These are phyloP conservation scores for Termitomyces sp. DNA, from an alignment of 768 basidiomycete species.

Conservation along the genomic window DNA sequence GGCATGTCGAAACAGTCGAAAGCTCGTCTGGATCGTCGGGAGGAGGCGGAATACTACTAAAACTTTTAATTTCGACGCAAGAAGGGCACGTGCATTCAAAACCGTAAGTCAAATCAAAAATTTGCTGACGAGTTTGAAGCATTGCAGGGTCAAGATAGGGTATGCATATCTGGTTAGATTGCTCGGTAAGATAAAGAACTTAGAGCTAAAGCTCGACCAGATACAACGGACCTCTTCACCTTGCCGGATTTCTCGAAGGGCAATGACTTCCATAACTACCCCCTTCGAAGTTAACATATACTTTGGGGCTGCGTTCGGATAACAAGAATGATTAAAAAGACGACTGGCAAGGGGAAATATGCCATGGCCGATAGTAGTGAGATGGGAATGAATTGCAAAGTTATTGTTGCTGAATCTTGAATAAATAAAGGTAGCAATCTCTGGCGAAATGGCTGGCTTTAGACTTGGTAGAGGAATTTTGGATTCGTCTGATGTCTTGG, in stretches of 20 bases:
- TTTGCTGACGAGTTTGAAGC: conserved; percentile 49
- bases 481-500: conserved; percentile 13
- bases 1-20: conserved; percentile 19
- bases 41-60: conserved; percentile 32
- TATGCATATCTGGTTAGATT: conserved; percentile 50
- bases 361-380: conserved; percentile 65
- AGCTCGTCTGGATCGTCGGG: conserved; percentile 28
- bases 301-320: conserved; percentile 64
- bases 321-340: conserved; percentile 80
- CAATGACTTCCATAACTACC: conserved; percentile 59
- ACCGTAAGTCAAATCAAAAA: conserved; percentile 58
- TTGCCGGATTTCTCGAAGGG: conserved; percentile 46
- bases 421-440: conserved; percentile 32
- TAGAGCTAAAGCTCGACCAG: background rate
- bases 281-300: conserved; percentile 37
- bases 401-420: conserved; percentile 77
- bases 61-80: conserved; percentile 38
- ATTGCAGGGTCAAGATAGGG: conserved; percentile 79
- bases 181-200: background rate
- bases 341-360: conserved; percentile 74
- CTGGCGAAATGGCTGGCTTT: conserved; percentile 20
- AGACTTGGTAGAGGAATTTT: conserved; percentile 26
- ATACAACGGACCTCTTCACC: conserved; percentile 57
- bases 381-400: conserved; percentile 70
- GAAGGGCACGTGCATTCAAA: conserved; percentile 61